A percentile compares a stretch with the other conserved stretches of the same genome.
phyloP scores from a whole-genome alignment of 2,329 filamentous ascomycete species.

The Neurospora sp. region DNA sequence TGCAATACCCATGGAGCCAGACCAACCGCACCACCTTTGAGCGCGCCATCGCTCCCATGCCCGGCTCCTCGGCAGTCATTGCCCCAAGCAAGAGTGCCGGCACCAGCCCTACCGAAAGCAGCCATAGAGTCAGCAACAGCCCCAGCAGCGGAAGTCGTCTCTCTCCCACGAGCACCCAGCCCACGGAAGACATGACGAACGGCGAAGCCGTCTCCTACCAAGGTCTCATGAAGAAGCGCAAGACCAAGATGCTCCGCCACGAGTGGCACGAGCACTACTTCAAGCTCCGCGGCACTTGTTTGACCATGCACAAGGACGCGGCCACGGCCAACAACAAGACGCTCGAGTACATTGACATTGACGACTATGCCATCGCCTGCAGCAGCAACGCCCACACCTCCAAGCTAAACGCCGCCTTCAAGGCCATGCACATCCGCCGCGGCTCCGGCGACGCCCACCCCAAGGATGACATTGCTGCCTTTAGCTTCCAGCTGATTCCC shows the following conservation, averaged over 20 bases:
- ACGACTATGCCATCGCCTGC: slow-evolving; percentile 82
- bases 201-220: slow-evolving; percentile 55
- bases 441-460: slow-evolving; percentile 37
- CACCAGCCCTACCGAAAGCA: slow-evolving; percentile 13
- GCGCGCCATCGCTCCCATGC: slow-evolving; percentile 31
- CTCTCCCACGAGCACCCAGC: slow-evolving; percentile 21
- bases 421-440: slow-evolving; percentile 57
- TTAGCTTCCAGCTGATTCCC: slow-evolving; percentile 78
- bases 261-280: slow-evolving; percentile 94
- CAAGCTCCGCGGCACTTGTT: slow-evolving; percentile 64
- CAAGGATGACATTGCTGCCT: slow-evolving; percentile 52
- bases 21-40: slow-evolving; percentile 35
- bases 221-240: slow-evolving; percentile 91
- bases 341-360: slow-evolving; percentile 74
- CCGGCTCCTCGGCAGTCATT: slow-evolving; percentile 14
- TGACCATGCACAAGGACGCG: slow-evolving; percentile 65
- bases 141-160: slow-evolving; percentile 20
- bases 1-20: slow-evolving; percentile 47
- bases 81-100: slow-evolving; percentile 8
- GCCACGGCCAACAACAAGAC: slow-evolving; percentile 42
- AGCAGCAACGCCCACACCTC: slow-evolving; percentile 62
- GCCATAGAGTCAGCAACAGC: slow-evolving; percentile 9
- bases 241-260: slow-evolving; percentile 77
- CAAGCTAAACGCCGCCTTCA: slow-evolving; percentile 83
- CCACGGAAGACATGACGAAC: slow-evolving; percentile 24